Base-by-base conservation (phyloP, 2,329 filamentous ascomycete species). In the Ophiostoma populinum region DNA sequence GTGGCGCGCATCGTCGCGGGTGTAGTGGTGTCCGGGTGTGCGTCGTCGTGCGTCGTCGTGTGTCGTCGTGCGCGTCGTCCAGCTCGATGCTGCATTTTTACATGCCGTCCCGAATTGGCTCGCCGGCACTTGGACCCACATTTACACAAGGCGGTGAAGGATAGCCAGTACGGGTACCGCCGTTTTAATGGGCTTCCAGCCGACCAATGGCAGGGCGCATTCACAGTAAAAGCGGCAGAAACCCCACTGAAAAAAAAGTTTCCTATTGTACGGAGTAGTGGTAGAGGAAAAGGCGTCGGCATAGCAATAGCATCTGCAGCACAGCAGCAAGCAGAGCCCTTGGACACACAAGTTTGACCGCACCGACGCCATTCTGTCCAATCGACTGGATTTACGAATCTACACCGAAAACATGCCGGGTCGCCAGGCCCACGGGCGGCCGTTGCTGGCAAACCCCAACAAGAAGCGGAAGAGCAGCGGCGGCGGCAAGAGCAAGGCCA, bases 1-100 rank as follows among this genome's bases (percentile, higher is more conserved):
- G 80, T 80, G 37, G 80, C 70, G 54, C 71, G 67, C 74, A 80
- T 81, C 42, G 53, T 59, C 46, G 41, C 31, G 30, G 34, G 11
- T 20, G 34, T 19, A 26, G 11, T 19, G 24, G 5, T 24, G 8
- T 22, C 11, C 9, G 29, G n/a, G 11, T 16, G 11, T 24, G 21
- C 26, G 25, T 10, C 25, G 13, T 13, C 9, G 15, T 24, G 12
- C 10, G 20, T 8, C 7, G 20, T 10, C n/a, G 16, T 6, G 5
- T 22, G 10, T 21, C 10, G 21, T 20, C 20, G 8, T 10, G 20
- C 11, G 15, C 32, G 29, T 21, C 18, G 29, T 31, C 18, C 4
- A 18, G 8, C 8, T n/a, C 6, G 24, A 24, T 35, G 25, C 24
- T 28, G 17, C 22, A 19, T 27, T 27, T 34, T 32, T 32, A 17